These are phyloP conservation scores for Gymnopilus junonius DNA, from an alignment of 768 basidiomycete species.

Conservation along the genomic window DNA sequence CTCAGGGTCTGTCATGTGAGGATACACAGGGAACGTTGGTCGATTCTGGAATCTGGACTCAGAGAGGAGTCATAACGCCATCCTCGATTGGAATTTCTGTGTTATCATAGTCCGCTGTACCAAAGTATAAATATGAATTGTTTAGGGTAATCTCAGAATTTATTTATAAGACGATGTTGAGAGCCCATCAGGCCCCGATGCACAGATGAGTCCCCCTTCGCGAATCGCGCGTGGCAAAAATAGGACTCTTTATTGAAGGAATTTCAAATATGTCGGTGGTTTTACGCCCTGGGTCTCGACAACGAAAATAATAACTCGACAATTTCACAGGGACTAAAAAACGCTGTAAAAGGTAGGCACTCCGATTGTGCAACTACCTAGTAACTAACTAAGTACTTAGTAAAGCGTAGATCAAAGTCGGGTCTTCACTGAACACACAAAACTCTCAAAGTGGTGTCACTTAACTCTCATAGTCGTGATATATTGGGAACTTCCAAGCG, in stretches of 20 bases:
- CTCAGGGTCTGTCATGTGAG: neutral
- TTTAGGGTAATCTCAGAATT: neutral
- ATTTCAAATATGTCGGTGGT: neutral
- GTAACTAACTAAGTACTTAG: too few relatives aligned
- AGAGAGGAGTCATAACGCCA: too few relatives aligned
- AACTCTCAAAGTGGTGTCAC: too few relatives aligned
- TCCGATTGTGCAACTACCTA: too few relatives aligned
- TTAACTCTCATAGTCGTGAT: too few relatives aligned
- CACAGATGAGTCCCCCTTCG: neutral
- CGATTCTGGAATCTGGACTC: too few relatives aligned
- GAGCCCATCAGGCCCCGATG: neutral
- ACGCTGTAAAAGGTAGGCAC: too few relatives aligned
- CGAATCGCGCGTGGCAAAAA: constrained; percentile 11
- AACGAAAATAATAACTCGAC: constrained; percentile 2
- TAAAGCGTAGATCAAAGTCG: too few relatives aligned
- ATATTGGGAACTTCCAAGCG: too few relatives aligned
- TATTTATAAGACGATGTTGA: neutral
- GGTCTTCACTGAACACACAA: too few relatives aligned
- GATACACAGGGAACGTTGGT: too few relatives aligned
- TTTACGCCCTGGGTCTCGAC: neutral
- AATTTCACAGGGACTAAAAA: neutral
- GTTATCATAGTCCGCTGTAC: neutral
- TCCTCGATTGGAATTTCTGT: neutral
- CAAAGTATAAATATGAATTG: too few relatives aligned
- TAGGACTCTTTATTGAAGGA: neutral